phyloP scores from a whole-genome alignment of 2,329 filamentous ascomycete species.

The Cadophora gregata region DNA sequence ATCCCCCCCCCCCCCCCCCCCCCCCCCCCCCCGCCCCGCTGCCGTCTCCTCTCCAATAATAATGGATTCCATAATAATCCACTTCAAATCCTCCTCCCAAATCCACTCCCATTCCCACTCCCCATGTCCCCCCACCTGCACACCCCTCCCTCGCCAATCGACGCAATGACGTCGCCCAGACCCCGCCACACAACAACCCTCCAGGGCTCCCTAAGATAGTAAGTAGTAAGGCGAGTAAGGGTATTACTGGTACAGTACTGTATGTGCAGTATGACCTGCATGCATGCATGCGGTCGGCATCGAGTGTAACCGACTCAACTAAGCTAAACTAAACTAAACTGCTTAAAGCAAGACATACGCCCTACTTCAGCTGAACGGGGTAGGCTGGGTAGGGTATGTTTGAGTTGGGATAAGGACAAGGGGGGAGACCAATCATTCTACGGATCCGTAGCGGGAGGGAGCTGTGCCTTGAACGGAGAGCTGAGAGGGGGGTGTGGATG shows the following conservation, averaged over 20 bases:
- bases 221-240: no score
- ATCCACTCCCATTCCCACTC: neutral
- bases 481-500: neutral
- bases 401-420: neutral
- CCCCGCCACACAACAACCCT: neutral
- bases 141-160: slow-evolving; percentile 15
- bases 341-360: neutral
- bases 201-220: no score
- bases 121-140: neutral
- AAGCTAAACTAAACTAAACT: neutral
- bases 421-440: neutral
- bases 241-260: no score
- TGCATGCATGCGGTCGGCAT: no score
- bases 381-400: neutral
- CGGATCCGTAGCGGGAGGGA: neutral
- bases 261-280: neutral
- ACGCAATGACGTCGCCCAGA: slow-evolving; percentile 14
- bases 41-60: no score
- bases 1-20: no score
- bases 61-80: no score
- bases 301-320: no score
- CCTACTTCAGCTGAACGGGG: slow-evolving; percentile 5
- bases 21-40: no score
- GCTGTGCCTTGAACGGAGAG: neutral
- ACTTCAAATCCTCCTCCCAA: neutral